A percentile compares a stretch with the other conserved stretches of the same genome.
These are phyloP conservation scores for Aegilops speltoides DNA, from an alignment of 176 grass and related monocot genomes.

Conservation along the genomic window DNA sequence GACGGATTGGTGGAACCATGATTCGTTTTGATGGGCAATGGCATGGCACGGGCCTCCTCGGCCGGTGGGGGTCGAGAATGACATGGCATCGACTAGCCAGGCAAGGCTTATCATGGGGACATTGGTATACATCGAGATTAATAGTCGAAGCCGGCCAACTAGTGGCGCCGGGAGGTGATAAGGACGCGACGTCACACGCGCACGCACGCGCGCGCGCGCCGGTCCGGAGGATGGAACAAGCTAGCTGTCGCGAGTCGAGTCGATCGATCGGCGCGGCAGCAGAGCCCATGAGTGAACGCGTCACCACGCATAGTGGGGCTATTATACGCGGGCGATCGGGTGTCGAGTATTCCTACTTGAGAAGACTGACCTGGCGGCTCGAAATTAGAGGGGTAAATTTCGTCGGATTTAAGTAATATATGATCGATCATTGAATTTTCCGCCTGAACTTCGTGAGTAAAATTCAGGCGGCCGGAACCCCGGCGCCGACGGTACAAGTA, in stretches of 20 bases:
- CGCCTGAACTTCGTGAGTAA: no score
- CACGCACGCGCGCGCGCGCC: neutral
- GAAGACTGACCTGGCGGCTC: no score
- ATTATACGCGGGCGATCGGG: neutral
- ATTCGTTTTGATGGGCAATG: neutral
- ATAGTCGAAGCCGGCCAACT: neutral
- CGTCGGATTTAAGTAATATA: no score
- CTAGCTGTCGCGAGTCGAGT: neutral
- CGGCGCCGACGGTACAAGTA: no score
- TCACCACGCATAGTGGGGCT: neutral
- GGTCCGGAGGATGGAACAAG: neutral
- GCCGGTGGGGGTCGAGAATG: constrained; percentile 3
- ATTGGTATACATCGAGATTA: neutral
- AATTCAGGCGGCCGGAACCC: no score
- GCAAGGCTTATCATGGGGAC: neutral
- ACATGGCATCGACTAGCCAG: constrained; percentile 23
- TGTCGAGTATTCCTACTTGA: no score
- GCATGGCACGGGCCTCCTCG: neutral
- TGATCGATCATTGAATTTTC: no score
- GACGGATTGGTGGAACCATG: no score
- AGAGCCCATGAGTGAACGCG: neutral
- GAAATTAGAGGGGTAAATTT: no score
- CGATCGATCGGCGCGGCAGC: neutral
- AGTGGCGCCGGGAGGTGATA: neutral
- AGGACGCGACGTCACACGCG: neutral